Base-by-base conservation (phyloP, 495 filamentous ascomycete genomes). In the Penicillium pulvis region DNA sequence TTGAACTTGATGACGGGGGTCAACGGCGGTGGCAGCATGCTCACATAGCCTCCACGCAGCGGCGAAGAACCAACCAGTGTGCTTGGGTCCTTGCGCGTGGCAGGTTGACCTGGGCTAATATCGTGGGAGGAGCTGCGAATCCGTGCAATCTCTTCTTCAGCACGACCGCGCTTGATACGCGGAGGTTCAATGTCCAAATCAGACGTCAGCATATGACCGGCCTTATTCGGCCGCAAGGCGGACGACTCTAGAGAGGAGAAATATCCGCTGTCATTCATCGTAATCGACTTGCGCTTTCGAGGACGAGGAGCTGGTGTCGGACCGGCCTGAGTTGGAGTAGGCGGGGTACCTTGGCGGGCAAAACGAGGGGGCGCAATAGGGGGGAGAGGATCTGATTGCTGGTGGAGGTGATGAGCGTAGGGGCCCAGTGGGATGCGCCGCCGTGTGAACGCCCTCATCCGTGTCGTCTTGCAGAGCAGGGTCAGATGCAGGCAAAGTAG, bases 161-260 rank as follows among this genome's bases (percentile, higher is more conserved):
- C 90, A 45, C 94, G 87, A 23, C 94, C 94, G 53, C 90, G 85
- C 75, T 93, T 96, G 54, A 92, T 85, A 49, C 85, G 85, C 31
- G 86, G 89, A 16, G 87, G 87, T 45, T 91, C 90, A 31, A 87
- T 80, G 61, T 87, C 84, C 24, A 82, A 63, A 59, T 91, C 91
- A 2, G 90, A 91, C 9, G 86, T 88, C 55, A 88, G 74, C 3
- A 90, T 80, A 56, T 84, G 75, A 7, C 76, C 78, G 35, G 76
- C 67, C 53, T 84, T 84, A 52, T 85, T 84, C 28, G 88, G 86
- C 33, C 93, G 83, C 63, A 90, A 80, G n/a, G 81, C 91, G 0
- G 94, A 97, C 1, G 94, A 98, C 45, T 97, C 94, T n/a, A 98
- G 76, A 0, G 93, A 97, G 1, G 94, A 98, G 65, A 96, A 96